These are phyloP conservation scores for Lagerstroemia fauriei DNA, from an alignment of 441 rosid genomes.

Conservation along the genomic window DNA sequence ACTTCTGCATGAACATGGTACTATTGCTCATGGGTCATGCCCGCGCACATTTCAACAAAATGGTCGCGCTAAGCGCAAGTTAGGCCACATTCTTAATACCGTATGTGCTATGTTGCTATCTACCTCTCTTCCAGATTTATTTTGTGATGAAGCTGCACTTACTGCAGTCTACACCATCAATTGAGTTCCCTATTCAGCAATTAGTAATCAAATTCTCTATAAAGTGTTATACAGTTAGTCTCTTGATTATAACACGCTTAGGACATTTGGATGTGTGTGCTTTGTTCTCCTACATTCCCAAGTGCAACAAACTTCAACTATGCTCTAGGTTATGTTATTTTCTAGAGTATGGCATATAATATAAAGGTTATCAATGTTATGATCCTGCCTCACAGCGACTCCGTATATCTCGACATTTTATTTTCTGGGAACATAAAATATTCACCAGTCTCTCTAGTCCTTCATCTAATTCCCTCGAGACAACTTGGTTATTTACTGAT, in stretches of 20 bases:
- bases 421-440: no score
- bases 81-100: not conserved
- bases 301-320: not conserved
- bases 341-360: not conserved
- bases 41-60: not conserved
- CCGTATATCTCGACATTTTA: not conserved
- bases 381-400: not conserved
- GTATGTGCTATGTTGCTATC: not conserved
- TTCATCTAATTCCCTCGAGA: no score
- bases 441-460: no score
- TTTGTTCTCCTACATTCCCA: not conserved
- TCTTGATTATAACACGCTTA: not conserved
- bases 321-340: not conserved
- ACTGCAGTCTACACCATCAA: not conserved
- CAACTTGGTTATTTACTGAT: no score
- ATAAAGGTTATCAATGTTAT: not conserved
- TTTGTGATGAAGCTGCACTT: not conserved
- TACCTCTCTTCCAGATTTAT: not conserved
- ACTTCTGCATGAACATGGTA: not conserved
- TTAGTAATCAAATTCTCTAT: no score
- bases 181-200: not conserved
- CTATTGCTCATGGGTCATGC: not conserved
- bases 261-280: not conserved
- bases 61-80: not conserved
- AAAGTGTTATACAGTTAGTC: not conserved